A percentile compares a stretch with the other conserved stretches of the same genome.
These are phyloP conservation scores for Diaporthe ilicicola DNA, from an alignment of 2,329 filamentous ascomycete genomes.

Conservation along the genomic window DNA sequence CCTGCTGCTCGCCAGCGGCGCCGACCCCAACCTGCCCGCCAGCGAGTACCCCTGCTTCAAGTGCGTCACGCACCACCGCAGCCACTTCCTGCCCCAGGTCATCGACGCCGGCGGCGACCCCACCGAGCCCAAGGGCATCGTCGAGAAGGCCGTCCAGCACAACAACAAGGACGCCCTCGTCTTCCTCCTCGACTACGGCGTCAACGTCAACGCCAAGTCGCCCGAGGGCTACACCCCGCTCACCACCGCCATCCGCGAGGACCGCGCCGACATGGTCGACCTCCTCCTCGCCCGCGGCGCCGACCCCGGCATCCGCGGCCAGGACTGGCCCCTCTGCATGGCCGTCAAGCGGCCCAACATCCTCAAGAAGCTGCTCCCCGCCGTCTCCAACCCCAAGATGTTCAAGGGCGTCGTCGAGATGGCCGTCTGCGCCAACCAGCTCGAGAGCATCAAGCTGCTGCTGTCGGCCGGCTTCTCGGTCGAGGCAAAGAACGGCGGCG, in stretches of 20 bases:
- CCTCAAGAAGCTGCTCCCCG: conserved; percentile 65
- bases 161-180: conserved; percentile 69
- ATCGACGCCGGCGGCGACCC: conserved; percentile 69
- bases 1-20: conserved; percentile 64
- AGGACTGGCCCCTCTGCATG: conserved; percentile 77
- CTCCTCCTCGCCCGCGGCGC: conserved; percentile 66
- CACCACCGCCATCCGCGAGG: conserved; percentile 71
- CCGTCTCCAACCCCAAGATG: conserved; percentile 65
- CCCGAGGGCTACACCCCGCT: conserved; percentile 68
- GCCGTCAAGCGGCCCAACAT: conserved; percentile 69
- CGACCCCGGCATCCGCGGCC: conserved; percentile 68
- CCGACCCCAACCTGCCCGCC: conserved; percentile 69
- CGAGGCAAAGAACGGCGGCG: conserved; percentile 76
- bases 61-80: conserved; percentile 71
- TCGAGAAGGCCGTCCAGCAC: conserved; percentile 69
- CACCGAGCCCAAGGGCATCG: conserved; percentile 68
- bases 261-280: conserved; percentile 67
- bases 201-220: conserved; percentile 67
- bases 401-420: conserved; percentile 75
- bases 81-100: conserved; percentile 67
- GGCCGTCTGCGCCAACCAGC: conserved; percentile 72
- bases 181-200: conserved; percentile 67
- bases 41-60: conserved; percentile 74
- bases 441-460: conserved; percentile 73
- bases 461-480: conserved; percentile 71